These are phyloP conservation scores for Metschnikowia picachoensis DNA, from an alignment of 805 yeast species.

Conservation along the genomic window DNA sequence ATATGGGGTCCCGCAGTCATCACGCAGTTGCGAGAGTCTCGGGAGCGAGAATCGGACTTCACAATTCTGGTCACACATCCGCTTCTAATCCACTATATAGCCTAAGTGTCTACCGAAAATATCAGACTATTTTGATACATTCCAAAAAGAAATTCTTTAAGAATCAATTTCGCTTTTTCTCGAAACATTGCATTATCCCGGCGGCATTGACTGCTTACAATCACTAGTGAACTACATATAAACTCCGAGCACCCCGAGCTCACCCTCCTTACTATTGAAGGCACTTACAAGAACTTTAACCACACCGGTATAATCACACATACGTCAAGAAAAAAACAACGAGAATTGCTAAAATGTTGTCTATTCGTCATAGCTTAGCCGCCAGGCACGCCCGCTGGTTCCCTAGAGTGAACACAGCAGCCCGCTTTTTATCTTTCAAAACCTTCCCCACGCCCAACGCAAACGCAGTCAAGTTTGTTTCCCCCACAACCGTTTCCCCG, in stretches of 20 bases:
- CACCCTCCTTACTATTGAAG: not conserved
- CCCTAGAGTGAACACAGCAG: not conserved
- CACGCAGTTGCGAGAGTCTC: constrained; percentile 5
- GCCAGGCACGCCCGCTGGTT: constrained; percentile 8
- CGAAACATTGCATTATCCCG: no score
- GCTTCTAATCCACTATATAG: not conserved
- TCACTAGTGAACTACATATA: not conserved
- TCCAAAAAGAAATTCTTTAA: no score
- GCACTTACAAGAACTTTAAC: not conserved
- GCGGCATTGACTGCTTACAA: not conserved
- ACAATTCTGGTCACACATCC: not conserved
- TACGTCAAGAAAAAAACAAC: not conserved
- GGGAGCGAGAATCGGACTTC: constrained; percentile 18
- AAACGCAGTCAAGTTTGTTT: constrained; percentile 66
- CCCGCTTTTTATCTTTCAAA: constrained; percentile 34
- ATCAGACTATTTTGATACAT: not conserved
- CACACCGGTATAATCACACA: not conserved
- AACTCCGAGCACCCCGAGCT: not conserved
- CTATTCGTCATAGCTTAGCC: not conserved
- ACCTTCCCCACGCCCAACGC: constrained; percentile 69
- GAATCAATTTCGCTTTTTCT: not conserved
- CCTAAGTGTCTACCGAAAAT: not conserved
- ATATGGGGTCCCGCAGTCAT: constrained; percentile 12
- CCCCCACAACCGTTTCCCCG: constrained; percentile 48
- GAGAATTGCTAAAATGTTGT: not conserved